Evolutionary conservation across 495 filamentous ascomycete species (phyloP), one percentile per base, ranked within the genome.

Genomic region (Penicillium macrosclerotiorum): DNA sequence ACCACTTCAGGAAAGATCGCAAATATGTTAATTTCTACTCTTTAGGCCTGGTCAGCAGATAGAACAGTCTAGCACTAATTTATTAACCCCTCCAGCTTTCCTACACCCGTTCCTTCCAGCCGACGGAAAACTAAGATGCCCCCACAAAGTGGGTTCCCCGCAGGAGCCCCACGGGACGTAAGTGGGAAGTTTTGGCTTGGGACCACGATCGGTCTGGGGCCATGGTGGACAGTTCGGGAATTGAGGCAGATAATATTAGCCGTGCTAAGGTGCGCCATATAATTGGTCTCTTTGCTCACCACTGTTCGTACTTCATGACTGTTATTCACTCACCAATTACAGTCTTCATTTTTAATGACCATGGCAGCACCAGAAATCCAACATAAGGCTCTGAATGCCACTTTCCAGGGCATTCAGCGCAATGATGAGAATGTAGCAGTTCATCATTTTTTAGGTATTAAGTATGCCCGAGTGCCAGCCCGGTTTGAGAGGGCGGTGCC

Each of bases 361-460:
- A 69, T 71, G 67, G 12, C 56, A 13, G 14, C 25, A 18, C 53
- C 61, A 3, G 49, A 60, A 31, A 22, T 65, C 18, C 51, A 59
- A 7, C 68, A 69, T 35, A 14, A 35, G 13, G 16, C 27, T 25
- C 48, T 69, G 8, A 53, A 64, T 43, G 64, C 62, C 16, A 67
- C 61, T 9, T 69, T 69, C 46, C 60, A 46, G n/a, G 68, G 65
- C 5, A 55, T 53, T 7, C 16, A 51, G 6, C 46, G 47, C 18
- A 31, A 55, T 19, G 37, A 20, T 2, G 49, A 59, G 20, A 44
- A 42, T 6, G 39, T 37, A 4, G 2, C 35, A 1, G 38, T 73
- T 24, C 51, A 71, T 44, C 59, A 67, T 37, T 72, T 62, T 46
- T 46, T 63, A 6, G 64, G 65, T 13, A 65, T 72, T 32, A 65